phyloP scores from a whole-genome alignment of 192 early-diverging fungal species.

The Rhizophagus sp. region DNA sequence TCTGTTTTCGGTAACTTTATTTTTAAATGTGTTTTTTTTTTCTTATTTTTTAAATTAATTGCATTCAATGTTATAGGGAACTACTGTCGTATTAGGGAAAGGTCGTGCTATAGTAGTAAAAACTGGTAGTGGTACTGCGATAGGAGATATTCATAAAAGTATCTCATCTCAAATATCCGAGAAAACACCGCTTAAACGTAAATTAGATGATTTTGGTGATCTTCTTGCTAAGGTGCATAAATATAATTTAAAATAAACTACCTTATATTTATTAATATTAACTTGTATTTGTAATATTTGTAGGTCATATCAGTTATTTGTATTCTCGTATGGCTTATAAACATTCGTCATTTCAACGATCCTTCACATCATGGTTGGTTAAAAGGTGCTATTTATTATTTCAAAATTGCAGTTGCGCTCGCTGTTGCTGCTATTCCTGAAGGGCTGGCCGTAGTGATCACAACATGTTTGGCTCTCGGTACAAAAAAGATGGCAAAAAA shows the following conservation, averaged over 20 bases:
- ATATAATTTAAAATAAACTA: not conserved
- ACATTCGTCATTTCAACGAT: constrained; percentile 96
- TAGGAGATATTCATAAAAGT: constrained; percentile 90
- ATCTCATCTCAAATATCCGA: constrained; percentile 84
- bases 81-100: constrained; percentile 91
- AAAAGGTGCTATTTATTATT: constrained; percentile 96
- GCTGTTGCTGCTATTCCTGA: constrained; percentile 99
- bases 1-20: constrained; percentile 75
- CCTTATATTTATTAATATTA: constrained; percentile 42
- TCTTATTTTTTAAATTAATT: constrained; percentile 56
- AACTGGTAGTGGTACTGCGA: constrained; percentile 88
- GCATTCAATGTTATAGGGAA: constrained; percentile 63
- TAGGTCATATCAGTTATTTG: constrained; percentile 81
- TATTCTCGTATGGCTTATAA: constrained; percentile 97
- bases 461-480: constrained; percentile 95
- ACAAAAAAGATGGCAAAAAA: constrained; percentile 96
- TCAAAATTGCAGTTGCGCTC: constrained; percentile 98
- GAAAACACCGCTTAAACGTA: constrained; percentile 93
- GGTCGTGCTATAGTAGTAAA: constrained; percentile 83
- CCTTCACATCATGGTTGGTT: constrained; percentile 88
- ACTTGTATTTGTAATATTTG: constrained; percentile 33
- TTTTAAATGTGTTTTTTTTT: constrained; percentile 57
- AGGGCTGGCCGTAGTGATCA: constrained; percentile 98
- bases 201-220: constrained; percentile 96
- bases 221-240: constrained; percentile 65